Conservation (phyloP, 495 filamentous ascomycete species). For the Filosporella fistucella region DNA sequence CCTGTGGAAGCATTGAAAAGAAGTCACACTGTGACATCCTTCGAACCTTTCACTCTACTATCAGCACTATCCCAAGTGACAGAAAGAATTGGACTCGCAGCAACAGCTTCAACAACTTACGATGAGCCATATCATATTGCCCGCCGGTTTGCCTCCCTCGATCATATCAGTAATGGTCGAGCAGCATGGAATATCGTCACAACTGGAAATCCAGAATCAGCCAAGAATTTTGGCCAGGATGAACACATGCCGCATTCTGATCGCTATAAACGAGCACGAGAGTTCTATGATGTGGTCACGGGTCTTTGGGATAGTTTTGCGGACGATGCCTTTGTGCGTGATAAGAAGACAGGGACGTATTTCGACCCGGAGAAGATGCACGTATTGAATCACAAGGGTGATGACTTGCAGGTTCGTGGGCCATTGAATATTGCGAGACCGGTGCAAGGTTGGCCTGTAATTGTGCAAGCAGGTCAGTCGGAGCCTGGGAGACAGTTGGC, state of each 20-base stretch:
- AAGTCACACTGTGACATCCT: slow-evolving; percentile 52
- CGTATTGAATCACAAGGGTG: slow-evolving; percentile 60
- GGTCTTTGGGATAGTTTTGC: slow-evolving; percentile 56
- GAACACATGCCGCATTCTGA: slow-evolving; percentile 55
- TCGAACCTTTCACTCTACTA: slow-evolving; percentile 25
- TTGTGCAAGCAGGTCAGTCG: slow-evolving; percentile 64
- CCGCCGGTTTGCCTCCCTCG: slow-evolving; percentile 7
- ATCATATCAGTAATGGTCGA: slow-evolving; percentile 2
- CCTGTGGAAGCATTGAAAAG: slow-evolving; percentile 51
- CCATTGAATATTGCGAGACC: slow-evolving; percentile 56
- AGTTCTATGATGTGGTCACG: slow-evolving; percentile 50
- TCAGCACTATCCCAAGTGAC: slow-evolving; percentile 12
- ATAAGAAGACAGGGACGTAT: slow-evolving; percentile 53
- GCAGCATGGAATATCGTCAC: slow-evolving; percentile 37
- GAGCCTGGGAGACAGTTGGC: slow-evolving; percentile 59
- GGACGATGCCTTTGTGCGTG: slow-evolving; percentile 49
- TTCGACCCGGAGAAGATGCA: slow-evolving; percentile 56
- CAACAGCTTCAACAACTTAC: slow-evolving; percentile 11
- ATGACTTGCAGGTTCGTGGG: slow-evolving; percentile 60
- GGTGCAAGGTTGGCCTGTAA: slow-evolving; percentile 56
- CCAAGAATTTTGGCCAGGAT: slow-evolving; percentile 54
- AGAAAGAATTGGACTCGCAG: slow-evolving; percentile 7
- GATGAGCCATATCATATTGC: slow-evolving; percentile 13
- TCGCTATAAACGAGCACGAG: slow-evolving; percentile 53
- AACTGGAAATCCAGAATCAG: slow-evolving; percentile 53